phyloP scores from a whole-genome alignment of 371 early-diverging fungal species.

The Rhizomucor pusillus region DNA sequence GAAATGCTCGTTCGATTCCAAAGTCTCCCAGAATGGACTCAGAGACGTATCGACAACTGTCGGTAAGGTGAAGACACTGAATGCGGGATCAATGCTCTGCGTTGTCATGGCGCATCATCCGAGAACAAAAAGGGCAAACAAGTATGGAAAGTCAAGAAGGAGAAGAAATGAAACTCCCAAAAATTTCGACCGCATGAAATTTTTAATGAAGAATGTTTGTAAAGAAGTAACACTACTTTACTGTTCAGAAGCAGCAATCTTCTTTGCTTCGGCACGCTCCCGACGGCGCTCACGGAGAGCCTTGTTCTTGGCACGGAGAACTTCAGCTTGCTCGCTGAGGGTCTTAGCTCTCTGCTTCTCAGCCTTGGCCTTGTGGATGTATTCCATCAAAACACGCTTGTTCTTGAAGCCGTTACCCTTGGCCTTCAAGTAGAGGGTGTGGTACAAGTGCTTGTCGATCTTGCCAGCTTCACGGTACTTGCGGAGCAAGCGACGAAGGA shows the following conservation, averaged over 20 bases:
- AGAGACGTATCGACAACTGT: conserved; percentile 29
- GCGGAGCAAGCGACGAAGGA: conserved; percentile 95
- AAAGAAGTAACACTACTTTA: conserved; percentile 1
- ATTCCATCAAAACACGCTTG: conserved; percentile 99
- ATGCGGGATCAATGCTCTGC: conserved; percentile 13
- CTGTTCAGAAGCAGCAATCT: conserved; percentile 8
- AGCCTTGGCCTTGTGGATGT: conserved; percentile 99
- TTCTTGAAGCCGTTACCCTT: conserved; percentile 99
- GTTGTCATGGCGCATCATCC: conserved; percentile 3
- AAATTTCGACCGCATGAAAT: neutral
- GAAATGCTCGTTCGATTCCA: conserved; percentile 61
- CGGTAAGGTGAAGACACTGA: conserved; percentile 40
- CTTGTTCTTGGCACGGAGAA: conserved; percentile 95
- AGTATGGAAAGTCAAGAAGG: neutral
- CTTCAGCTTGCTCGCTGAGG: conserved; percentile 97
- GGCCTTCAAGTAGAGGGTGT: conserved; percentile 95
- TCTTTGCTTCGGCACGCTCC: conserved; percentile 86
- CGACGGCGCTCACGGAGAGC: conserved; percentile 94
- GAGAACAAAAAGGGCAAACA: conserved; percentile 3
- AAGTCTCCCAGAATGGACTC: conserved; percentile 59
- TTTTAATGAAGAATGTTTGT: neutral
- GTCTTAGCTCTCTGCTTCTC: conserved; percentile 96
- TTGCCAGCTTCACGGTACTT: conserved; percentile 98
- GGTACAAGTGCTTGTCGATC: conserved; percentile 99
- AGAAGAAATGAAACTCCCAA: neutral